Percentiles rank a stretch among this genome's conserved stretches.
Evolutionary conservation across 352 stramenopile species (phyloP).

Genomic region (Phytophthora sp.): DNA sequence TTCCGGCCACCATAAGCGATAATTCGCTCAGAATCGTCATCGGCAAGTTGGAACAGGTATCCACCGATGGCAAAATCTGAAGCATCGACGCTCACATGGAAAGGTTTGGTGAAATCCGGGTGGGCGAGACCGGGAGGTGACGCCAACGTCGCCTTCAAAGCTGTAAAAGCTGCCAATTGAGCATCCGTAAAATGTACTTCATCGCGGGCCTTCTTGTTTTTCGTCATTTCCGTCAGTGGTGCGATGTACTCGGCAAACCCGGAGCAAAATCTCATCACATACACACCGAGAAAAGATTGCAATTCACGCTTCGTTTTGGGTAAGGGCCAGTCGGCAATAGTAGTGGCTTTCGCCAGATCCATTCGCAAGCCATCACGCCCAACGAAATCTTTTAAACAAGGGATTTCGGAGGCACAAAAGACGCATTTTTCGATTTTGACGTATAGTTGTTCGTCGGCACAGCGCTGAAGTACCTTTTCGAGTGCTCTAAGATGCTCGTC

Average conservation of each 20-base stretch:
- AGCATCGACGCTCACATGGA: conserved; percentile 9
- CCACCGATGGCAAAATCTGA: conserved; percentile 8
- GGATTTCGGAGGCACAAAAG: not conserved
- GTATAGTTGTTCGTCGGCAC: not conserved
- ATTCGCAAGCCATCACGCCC: conserved; percentile 6
- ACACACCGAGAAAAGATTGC: conserved; percentile 18
- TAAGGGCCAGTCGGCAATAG: conserved; percentile 8
- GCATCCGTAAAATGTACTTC: not conserved
- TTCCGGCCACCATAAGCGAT: conserved; percentile 11
- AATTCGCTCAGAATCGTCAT: not conserved
- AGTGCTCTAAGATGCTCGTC: not conserved
- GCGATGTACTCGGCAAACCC: not conserved
- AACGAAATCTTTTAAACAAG: not conserved
- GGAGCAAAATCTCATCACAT: conserved; percentile 6
- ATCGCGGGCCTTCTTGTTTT: not conserved
- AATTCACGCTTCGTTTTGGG: conserved; percentile 12
- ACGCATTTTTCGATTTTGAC: not conserved
- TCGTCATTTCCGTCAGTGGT: not conserved
- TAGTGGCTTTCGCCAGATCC: not conserved
- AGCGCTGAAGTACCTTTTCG: not conserved
- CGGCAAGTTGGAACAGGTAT: conserved; percentile 8
- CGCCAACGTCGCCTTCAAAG: not conserved
- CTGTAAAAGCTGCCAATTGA: not conserved
- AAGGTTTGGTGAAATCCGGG: not conserved
- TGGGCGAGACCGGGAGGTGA: not conserved